Base-by-base conservation (phyloP, 345 rosid genomes). In the Hevea brasiliensis region DNA sequence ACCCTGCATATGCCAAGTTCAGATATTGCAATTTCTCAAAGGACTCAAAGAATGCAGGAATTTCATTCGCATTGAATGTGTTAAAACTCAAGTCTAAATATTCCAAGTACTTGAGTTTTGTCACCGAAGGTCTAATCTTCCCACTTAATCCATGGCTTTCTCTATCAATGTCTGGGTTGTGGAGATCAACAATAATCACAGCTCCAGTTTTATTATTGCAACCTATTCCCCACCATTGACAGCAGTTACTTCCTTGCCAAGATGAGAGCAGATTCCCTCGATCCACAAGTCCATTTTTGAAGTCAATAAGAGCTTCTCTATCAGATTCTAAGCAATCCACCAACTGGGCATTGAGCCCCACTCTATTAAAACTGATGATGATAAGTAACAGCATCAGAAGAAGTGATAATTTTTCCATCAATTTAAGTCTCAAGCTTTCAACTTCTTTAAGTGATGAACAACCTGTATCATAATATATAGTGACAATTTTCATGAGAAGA, bases 211-310 rank as follows among this genome's bases (percentile, higher is more conserved):
- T 47, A 11, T 47, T 47, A 3, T 47, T 17, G 14, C 51, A 47
- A 47, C 1, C 0, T 47, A 47, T 12, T 8, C 51, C 51, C 51
- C 51, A 47, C 51, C 51, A 47, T 2, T 47, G 51, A 12, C 51
- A 47, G 1, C 51, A 47, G 3, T 47, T 47, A 12, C 14, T 13
- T 47, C 51, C 51, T 13, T 47, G 18, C 51, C 51, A 47, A 11
- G 51, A 47, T 0, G 3, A 47, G 45, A 59, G 88, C 89, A 13
- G 23, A 27, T 87, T 88, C 60, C 42, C 80, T 4, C 82, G 18
- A 47, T 47, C 51, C 18, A 11, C 1, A 0, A 47, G 51, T 11
- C 51, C 51, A 47, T 17, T 47, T 47, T 47, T 47, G 51, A 47
- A 47, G 51, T 47, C 51, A 12, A 47, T 0, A 47, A 47, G 51